Conservation (phyloP, 495 filamentous ascomycete species). For the Lasiosphaeria miniovina region DNA sequence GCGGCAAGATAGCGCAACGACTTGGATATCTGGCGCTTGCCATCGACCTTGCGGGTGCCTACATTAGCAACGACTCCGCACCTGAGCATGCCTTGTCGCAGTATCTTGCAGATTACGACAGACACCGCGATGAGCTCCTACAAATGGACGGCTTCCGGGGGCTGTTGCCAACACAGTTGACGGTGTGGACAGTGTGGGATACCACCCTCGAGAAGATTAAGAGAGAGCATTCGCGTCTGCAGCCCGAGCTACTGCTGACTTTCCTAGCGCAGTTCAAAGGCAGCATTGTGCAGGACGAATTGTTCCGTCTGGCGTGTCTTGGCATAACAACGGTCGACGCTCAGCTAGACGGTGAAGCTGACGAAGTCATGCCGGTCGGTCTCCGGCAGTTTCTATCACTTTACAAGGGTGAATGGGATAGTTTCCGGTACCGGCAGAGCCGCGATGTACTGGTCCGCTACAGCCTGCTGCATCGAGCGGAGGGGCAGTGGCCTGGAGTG, state of each 20-base stretch:
- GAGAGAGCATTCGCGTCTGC: slow-evolving; percentile 20
- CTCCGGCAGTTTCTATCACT: slow-evolving; percentile 18
- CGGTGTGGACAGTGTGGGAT: slow-evolving; percentile 31
- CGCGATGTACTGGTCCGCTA: slow-evolving; percentile 25
- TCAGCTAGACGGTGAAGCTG: slow-evolving; percentile 9
- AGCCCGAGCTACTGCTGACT: slow-evolving; percentile 21
- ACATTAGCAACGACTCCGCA: slow-evolving; percentile 43
- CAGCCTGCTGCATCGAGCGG: slow-evolving; percentile 22
- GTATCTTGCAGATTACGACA: too few relatives aligned
- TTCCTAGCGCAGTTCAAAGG: slow-evolving; percentile 28
- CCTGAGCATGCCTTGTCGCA: slow-evolving; percentile 20
- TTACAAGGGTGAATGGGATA: slow-evolving; percentile 24
- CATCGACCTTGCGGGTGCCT: slow-evolving; percentile 29
- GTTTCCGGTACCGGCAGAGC: slow-evolving; percentile 25
- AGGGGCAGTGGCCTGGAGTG: slow-evolving; percentile 23
- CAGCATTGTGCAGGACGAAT: slow-evolving; percentile 26
- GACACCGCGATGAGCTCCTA: slow-evolving; percentile 22
- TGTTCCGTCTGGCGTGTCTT: slow-evolving; percentile 24
- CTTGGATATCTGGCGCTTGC: slow-evolving; percentile 50
- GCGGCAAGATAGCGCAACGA: slow-evolving; percentile 28
- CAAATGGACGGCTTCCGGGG: slow-evolving; percentile 19
- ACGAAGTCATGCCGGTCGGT: slow-evolving; percentile 2
- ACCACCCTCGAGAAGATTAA: slow-evolving; percentile 31
- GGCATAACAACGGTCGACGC: slow-evolving; percentile 12
- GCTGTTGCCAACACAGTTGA: slow-evolving; percentile 24